phyloP scores from a whole-genome alignment of 495 filamentous ascomycete species.

The Apiosordaria backusii region DNA sequence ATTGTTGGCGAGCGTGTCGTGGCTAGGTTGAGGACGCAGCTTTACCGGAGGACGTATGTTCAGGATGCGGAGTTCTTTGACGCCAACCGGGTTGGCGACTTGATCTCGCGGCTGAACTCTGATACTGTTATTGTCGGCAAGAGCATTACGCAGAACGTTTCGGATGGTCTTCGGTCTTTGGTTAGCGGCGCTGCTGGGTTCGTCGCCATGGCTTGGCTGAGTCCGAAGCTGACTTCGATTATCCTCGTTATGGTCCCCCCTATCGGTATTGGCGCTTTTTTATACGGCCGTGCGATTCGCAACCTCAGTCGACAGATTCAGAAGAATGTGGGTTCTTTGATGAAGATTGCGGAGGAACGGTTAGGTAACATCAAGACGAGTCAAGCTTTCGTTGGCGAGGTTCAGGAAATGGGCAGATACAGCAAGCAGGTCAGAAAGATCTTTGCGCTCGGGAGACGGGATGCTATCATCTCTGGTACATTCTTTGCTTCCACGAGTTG shows the following conservation, averaged over 20 bases:
- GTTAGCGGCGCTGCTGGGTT: conserved; percentile 89
- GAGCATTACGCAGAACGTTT: conserved; percentile 95
- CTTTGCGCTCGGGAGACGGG: conserved; percentile 77
- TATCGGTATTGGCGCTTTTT: conserved; percentile 82
- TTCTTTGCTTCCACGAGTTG: conserved; percentile 90
- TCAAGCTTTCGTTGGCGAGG: conserved; percentile 91
- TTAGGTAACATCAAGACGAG: conserved; percentile 92
- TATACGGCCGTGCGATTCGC: conserved; percentile 83
- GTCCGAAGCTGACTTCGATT: conserved; percentile 82
- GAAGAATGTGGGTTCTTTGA: conserved; percentile 83
- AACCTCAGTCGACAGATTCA: conserved; percentile 88
- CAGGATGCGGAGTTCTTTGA: conserved; percentile 99
- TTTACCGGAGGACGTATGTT: conserved; percentile 84
- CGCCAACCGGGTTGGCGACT: conserved; percentile 90
- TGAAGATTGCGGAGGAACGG: conserved; percentile 95
- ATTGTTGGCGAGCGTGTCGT: conserved; percentile 95
- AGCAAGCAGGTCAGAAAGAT: conserved; percentile 89
- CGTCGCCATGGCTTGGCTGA: conserved; percentile 87
- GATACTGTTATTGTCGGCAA: conserved; percentile 98
- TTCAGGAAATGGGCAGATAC: conserved; percentile 84
- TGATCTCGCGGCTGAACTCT: conserved; percentile 91
- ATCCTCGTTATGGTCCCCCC: conserved; percentile 85
- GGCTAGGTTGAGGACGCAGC: conserved; percentile 77
- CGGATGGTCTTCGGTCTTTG: conserved; percentile 81
- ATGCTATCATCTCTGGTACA: conserved; percentile 82